Evolutionary conservation across 441 rosid genomes (phyloP), one percentile per base, ranked within the genome.

Genomic region (Pelargonium fulgidum): DNA sequence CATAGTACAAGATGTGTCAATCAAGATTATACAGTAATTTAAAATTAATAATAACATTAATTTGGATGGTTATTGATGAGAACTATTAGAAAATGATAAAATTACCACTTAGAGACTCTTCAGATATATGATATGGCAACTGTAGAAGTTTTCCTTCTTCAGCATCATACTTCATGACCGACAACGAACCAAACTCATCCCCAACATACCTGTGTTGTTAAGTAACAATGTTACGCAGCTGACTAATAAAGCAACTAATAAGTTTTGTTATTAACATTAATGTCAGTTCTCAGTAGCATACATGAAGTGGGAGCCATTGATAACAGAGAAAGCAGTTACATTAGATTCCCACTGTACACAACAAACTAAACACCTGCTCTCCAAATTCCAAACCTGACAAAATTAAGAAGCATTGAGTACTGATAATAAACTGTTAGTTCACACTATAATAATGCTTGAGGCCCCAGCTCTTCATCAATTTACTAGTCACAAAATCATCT

Each of bases 341-440:
- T 81, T 87, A 69, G 89, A 87, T 67, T 84, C 92, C 92, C 92
- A 87, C 52, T 44, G 75, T 72, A 85, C 66, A 72, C 70, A 80
- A 45, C 85, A 84, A 29, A 74, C 75, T 64, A 77, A 67, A 59
- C 70, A 65, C 74, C 92, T 79, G 70, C 76, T 70, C 75, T 80
- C 86, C 81, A 87, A 77, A 77, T 85, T 84, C 92, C 88, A 87
- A 61, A 87, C 88, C 92, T 87, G 84, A 59, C 75, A 74, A 74
- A 61, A 22, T 61, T 24, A 61, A 24, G 58, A 52, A 14, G 64
- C 39, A 61, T 24, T 19, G 1, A 22, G 39, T 61, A 61, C 64
- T 24, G 36, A 61, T 10, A 61, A 61, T 3, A 61, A 61, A 24
- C 26, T 61, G 64, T 11, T 24, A 61, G 36, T 22, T 12, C 64